Conservation (phyloP, 306 rosid species). For the Astragalus membranaceus region DNA sequence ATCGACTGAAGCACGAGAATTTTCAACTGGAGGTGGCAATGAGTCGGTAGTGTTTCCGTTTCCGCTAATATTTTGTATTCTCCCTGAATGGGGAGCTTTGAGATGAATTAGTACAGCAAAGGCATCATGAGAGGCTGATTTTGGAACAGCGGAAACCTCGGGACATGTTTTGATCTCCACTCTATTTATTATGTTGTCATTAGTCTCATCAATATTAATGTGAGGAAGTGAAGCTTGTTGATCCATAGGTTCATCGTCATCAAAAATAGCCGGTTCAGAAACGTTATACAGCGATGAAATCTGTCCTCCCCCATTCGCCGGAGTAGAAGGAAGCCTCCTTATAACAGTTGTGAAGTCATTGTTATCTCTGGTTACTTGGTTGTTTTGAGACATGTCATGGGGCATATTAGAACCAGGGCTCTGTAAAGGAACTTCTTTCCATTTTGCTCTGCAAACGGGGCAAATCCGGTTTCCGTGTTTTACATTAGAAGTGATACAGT, state of each 20-base stretch:
- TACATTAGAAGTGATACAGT: conserved; percentile 88
- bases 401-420: conserved; percentile 41
- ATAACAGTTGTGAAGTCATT: conserved; percentile 51
- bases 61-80: conserved; percentile 19
- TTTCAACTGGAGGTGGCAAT: conserved; percentile 22
- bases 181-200: conserved; percentile 24
- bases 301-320: conserved; percentile 37
- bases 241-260: conserved; percentile 80
- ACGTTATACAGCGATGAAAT: conserved; percentile 42
- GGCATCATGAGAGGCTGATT: conserved; percentile 49
- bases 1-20: conserved; percentile 74
- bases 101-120: conserved; percentile 73
- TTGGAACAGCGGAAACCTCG: conserved; percentile 74
- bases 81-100: conserved; percentile 64
- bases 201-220: conserved; percentile 26
- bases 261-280: conserved; percentile 60
- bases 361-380: conserved; percentile 44
- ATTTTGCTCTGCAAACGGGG: conserved; percentile 88
- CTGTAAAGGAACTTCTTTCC: conserved; percentile 95
- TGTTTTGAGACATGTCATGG: conserved; percentile 38
- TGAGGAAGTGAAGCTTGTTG: conserved; percentile 35
- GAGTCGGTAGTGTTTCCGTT: conserved; percentile 18
- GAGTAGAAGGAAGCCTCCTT: conserved; percentile 53
- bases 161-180: conserved; percentile 69
- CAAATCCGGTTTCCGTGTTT: conserved; percentile 95